These are phyloP conservation scores for Yarrowia sp. DNA, from an alignment of 805 yeast genomes.

Conservation along the genomic window DNA sequence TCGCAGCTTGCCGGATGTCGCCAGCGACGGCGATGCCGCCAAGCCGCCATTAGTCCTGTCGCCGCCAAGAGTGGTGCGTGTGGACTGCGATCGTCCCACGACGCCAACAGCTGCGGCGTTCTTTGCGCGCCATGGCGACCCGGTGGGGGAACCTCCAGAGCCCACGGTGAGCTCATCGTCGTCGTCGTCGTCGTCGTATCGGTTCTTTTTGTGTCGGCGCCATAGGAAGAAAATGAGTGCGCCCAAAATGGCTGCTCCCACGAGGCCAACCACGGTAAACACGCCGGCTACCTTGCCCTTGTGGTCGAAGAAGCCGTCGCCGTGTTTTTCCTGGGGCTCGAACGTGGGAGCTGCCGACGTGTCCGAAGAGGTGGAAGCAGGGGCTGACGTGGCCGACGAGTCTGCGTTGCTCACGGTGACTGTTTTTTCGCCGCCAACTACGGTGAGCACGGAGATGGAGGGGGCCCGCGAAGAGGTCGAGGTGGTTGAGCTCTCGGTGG, in stretches of 20 bases:
- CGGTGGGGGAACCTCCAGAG: conserved; percentile 11
- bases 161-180: conserved; percentile 24
- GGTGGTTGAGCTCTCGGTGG: conserved; percentile 24
- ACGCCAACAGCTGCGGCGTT: background rate
- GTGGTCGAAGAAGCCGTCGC: conserved; percentile 51
- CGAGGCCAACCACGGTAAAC: conserved; percentile 73
- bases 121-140: conserved; percentile 12
- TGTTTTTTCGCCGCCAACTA: conserved; percentile 32
- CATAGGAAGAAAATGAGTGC: conserved; percentile 43
- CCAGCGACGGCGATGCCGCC: background rate
- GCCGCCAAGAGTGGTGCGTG: background rate
- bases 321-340: background rate
- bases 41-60: background rate
- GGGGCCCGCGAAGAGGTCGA: conserved; percentile 26
- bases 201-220: conserved; percentile 28
- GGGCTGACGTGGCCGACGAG: conserved; percentile 25
- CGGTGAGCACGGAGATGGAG: conserved; percentile 33
- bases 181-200: conserved; percentile 17
- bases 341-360: background rate
- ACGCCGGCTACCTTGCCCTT: conserved; percentile 84
- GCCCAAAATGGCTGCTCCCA: conserved; percentile 46
- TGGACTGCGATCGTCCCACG: background rate
- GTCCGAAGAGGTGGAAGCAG: background rate
- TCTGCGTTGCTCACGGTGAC: conserved; percentile 29
- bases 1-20: conserved; percentile 3